A percentile compares a stretch with the other conserved stretches of the same genome.
These are phyloP conservation scores for Dactylellina drechsleri DNA, from an alignment of 2,329 filamentous ascomycete genomes.

Conservation along the genomic window DNA sequence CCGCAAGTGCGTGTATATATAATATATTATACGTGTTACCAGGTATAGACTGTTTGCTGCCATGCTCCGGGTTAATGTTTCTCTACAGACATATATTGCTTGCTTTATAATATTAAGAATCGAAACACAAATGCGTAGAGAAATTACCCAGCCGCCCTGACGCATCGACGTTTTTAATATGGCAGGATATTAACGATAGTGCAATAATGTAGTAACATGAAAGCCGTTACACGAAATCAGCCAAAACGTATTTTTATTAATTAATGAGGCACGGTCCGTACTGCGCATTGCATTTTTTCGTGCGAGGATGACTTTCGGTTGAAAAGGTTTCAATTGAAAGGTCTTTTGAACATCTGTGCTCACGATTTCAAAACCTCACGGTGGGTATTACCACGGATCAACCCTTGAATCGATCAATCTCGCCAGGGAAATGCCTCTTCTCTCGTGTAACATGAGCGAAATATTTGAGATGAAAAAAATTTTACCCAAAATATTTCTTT, in stretches of 20 bases:
- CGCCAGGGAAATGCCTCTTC: slow-evolving; percentile 15
- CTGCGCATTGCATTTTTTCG: not conserved
- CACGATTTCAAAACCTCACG: not conserved
- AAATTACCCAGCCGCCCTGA: slow-evolving; percentile 19
- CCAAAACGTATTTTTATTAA: not conserved
- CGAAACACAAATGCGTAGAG: not conserved
- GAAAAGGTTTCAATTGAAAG: not conserved
- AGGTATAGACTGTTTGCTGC: too few relatives aligned
- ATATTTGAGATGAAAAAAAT: too few relatives aligned
- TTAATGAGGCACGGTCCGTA: not conserved
- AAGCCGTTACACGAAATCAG: slow-evolving; percentile 14
- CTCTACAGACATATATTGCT: too few relatives aligned
- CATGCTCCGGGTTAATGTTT: not conserved
- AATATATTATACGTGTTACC: too few relatives aligned
- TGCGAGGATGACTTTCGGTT: not conserved
- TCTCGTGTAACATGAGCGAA: slow-evolving; percentile 11
- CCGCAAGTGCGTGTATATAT: too few relatives aligned
- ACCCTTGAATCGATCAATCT: not conserved
- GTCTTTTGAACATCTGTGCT: slow-evolving; percentile 8
- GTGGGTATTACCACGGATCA: too few relatives aligned
- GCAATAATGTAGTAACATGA: slow-evolving; percentile 8
- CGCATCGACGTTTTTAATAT: slow-evolving; percentile 28
- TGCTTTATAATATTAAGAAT: not conserved
- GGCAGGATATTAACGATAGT: not conserved
- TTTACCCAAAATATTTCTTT: too few relatives aligned